These are phyloP conservation scores for Pestalotiopsis sp. DNA, from an alignment of 2,329 filamentous ascomycete species.

Conservation along the genomic window DNA sequence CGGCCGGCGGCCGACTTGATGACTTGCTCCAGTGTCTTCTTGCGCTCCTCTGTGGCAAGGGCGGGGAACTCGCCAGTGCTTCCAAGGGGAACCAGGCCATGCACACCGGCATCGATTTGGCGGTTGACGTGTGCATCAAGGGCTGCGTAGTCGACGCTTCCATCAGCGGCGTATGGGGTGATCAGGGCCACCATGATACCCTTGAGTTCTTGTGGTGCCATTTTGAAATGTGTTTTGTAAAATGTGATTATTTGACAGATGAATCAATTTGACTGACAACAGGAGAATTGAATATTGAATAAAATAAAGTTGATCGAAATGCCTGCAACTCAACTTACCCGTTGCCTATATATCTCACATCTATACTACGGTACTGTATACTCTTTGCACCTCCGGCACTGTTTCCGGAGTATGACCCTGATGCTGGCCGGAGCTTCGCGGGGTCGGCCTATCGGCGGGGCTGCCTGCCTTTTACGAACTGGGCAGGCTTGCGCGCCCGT, in stretches of 20 bases:
- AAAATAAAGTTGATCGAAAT: background rate
- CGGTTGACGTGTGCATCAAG: constrained; percentile 47
- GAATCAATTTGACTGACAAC: background rate
- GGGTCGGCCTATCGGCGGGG: background rate
- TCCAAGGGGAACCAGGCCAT: constrained; percentile 52
- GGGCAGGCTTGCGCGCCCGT: background rate
- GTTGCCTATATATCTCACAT: background rate
- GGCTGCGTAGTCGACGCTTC: constrained; percentile 39
- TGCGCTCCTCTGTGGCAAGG: constrained; percentile 45
- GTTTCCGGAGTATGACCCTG: background rate
- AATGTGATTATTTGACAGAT: background rate
- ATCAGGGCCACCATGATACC: constrained; percentile 52
- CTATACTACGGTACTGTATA: background rate
- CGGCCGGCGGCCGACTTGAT: constrained; percentile 40
- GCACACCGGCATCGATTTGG: constrained; percentile 45
- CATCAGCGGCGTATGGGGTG: constrained; percentile 48
- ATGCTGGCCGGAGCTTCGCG: background rate
- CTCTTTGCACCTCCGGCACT: background rate
- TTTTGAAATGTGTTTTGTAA: background rate
- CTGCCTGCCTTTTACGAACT: background rate
- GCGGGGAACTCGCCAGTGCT: constrained; percentile 54
- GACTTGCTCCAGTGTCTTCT: constrained; percentile 41
- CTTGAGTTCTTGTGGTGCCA: constrained; percentile 24
- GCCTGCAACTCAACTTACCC: background rate
- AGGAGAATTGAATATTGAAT: background rate